phyloP scores from a whole-genome alignment of 2,329 filamentous ascomycete species.

The Diaporthe citrichinensis region DNA sequence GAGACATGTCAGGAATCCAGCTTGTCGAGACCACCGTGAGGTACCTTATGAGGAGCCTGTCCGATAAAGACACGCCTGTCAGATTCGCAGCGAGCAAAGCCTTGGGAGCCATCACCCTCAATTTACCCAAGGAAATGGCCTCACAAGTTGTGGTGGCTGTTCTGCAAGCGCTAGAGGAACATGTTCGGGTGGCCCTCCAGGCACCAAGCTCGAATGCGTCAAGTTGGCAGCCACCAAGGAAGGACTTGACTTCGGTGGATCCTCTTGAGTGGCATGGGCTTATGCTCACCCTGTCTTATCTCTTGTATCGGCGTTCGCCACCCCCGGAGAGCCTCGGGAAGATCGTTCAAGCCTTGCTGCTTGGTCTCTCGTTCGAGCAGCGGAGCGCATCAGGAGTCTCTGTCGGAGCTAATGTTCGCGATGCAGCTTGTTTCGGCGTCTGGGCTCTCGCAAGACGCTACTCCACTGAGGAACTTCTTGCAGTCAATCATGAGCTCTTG shows the following conservation, averaged over 20 bases:
- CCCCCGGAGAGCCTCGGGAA: slow-evolving; percentile 78
- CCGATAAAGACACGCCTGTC: slow-evolving; percentile 92
- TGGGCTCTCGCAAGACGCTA: slow-evolving; percentile 95
- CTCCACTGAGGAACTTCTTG: slow-evolving; percentile 80
- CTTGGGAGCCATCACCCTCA: slow-evolving; percentile 87
- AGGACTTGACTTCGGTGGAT: slow-evolving; percentile 82
- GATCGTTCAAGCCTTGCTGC: slow-evolving; percentile 82
- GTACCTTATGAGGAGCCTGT: slow-evolving; percentile 81
- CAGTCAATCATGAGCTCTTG: slow-evolving; percentile 67
- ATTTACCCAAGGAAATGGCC: slow-evolving; percentile 84
- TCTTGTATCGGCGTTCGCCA: slow-evolving; percentile 87
- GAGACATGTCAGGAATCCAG: slow-evolving; percentile 60
- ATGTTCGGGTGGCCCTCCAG: slow-evolving; percentile 67
- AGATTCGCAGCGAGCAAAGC: slow-evolving; percentile 93
- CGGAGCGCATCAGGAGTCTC: slow-evolving; percentile 87
- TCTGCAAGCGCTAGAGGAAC: slow-evolving; percentile 75
- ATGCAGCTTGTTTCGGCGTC: slow-evolving; percentile 95
- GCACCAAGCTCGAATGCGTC: slow-evolving; percentile 45
- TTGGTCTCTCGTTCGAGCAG: slow-evolving; percentile 90
- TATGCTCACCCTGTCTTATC: slow-evolving; percentile 87
- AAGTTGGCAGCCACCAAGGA: slow-evolving; percentile 52
- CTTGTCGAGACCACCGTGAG: slow-evolving; percentile 87
- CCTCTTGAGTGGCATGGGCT: slow-evolving; percentile 92
- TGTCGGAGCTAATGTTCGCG: slow-evolving; percentile 89
- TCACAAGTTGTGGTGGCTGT: slow-evolving; percentile 90